Base-by-base conservation (phyloP, 257 asterid species). In the Paulownia fortunei region DNA sequence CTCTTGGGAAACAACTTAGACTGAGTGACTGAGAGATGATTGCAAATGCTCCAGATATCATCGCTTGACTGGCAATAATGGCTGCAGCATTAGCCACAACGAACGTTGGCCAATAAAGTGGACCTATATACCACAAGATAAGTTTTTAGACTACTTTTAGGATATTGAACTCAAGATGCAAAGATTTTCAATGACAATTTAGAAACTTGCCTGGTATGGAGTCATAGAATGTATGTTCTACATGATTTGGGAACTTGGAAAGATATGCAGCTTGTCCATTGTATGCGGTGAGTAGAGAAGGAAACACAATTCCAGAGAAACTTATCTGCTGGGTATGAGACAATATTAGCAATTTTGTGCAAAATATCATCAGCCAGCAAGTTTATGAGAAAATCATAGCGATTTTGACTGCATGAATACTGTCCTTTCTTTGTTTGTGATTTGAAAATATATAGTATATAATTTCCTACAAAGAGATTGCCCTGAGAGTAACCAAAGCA, bases 11-110 rank as follows among this genome's bases (percentile, higher is more conserved):
- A 77, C 97, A 88, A 5, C 92, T 76, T 36, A 90, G 72, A 49
- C 85, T 76, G 9, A 90, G 86, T 8, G 97, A 87, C 78, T 92
- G 97, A 12, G 94, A 79, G 9, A 92, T 65, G 5, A 92, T 89
- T 0, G 94, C 74, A 42, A 91, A 92, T 0, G 97, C 64, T 54
- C 91, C 97, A 0, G 98, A 92, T 34, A 92, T 88, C 97, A 92
- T 87, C 0, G 97, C 97, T 83, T 92, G 98, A 56, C 98, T 92
- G 0, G 97, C 98, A 18, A 92, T 89, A 63, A 91, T 84, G 0
- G 98, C 92, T 5, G 98, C 95, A 3, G 86, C 89, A 5, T 78
- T 87, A 11, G 98, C 97, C 49, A 92, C 84, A 3, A 89, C 92
- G 24, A 91, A 92, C 2, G 87, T 87, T 0, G 98, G 97, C 98